Base-by-base conservation (phyloP, 2,329 filamentous ascomycete genomes). In the Colletotrichum plurivorum region DNA sequence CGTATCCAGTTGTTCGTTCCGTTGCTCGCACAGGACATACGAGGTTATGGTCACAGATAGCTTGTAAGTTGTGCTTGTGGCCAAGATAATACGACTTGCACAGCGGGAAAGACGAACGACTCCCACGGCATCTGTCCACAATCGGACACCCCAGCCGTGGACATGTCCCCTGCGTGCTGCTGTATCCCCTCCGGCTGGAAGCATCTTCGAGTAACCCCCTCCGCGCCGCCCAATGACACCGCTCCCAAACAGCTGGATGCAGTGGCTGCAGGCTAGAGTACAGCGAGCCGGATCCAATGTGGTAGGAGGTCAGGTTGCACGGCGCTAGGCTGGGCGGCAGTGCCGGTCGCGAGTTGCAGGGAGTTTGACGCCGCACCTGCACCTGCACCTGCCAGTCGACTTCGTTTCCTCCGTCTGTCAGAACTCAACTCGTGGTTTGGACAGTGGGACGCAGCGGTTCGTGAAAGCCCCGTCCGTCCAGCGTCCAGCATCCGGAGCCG, bases 281-380 rank as follows among this genome's bases (percentile, higher is more conserved):
- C 31, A 61, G 62, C 41, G 56, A 58, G 62, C 51, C 56, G 57
- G 16, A 46, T 69, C 56, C 62, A 67, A 61, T 67, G 56, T 36
- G 56, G 67, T 55, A 57, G 55, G 67, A 69, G 55, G 67, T 61
- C 67, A 52, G 67, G 67, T 66, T 56, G 63, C 55, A 69, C 67
- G 55, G 45, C 62, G 63, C 67, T 67, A 69, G 62, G 13, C 54
- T 65, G 22, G 61, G 63, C 63, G 62, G 62, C 51, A 67, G 36
- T 52, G 56, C 55, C 20, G 56, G 20, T 45, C 41, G n/a, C 46
- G 25, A 43, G 27, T 59, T 66, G 41, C 49, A 41, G 25, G 31
- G 45, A 46, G 25, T 65, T 54, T 52, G 63, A 51, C 53, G 49
- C 55, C 55, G 39, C 43, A 69, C 20, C 48, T 60, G 62, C 66